Percentiles rank a stretch among this genome's conserved stretches.
Evolutionary conservation across 495 filamentous ascomycete genomes (phyloP).

Genomic region (Penicillium egyptiacum): DNA sequence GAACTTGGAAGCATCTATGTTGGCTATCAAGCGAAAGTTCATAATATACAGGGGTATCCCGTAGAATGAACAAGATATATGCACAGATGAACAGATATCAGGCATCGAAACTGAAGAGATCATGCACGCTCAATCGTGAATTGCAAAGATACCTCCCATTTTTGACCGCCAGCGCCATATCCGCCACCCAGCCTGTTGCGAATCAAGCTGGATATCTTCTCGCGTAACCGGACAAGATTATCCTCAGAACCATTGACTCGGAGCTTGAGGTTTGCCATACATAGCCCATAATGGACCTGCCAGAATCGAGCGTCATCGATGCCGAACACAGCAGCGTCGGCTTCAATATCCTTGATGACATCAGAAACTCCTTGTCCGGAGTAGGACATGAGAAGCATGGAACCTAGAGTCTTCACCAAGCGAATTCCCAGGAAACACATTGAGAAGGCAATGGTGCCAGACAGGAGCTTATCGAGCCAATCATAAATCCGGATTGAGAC

Average conservation of each 20-base stretch:
- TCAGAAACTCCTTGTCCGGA: constrained; percentile 64
- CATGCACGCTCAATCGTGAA: constrained; percentile 42
- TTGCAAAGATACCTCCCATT: constrained; percentile 79
- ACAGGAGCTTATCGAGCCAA: constrained; percentile 80
- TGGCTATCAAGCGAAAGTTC: not conserved
- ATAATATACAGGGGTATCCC: constrained; percentile 10
- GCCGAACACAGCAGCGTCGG: constrained; percentile 68
- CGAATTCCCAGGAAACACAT: constrained; percentile 87
- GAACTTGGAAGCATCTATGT: not conserved
- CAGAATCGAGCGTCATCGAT: constrained; percentile 93
- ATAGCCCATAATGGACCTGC: constrained; percentile 97
- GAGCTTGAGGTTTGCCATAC: constrained; percentile 91
- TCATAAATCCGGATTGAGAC: constrained; percentile 71
- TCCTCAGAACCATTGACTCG: constrained; percentile 65
- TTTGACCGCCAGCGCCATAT: constrained; percentile 77
- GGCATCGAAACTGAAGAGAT: constrained; percentile 8
- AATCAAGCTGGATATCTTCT: constrained; percentile 73
- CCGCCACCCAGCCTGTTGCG: constrained; percentile 84
- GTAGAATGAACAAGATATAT: not conserved
- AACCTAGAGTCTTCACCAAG: constrained; percentile 78
- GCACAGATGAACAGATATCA: not conserved
- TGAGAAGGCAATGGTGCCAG: constrained; percentile 69
- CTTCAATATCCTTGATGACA: constrained; percentile 79
- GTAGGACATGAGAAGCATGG: constrained; percentile 95
- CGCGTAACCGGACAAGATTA: constrained; percentile 65